These are phyloP conservation scores for Naganishia liquefaciens DNA, from an alignment of 1,284 basidiomycete species.

Conservation along the genomic window DNA sequence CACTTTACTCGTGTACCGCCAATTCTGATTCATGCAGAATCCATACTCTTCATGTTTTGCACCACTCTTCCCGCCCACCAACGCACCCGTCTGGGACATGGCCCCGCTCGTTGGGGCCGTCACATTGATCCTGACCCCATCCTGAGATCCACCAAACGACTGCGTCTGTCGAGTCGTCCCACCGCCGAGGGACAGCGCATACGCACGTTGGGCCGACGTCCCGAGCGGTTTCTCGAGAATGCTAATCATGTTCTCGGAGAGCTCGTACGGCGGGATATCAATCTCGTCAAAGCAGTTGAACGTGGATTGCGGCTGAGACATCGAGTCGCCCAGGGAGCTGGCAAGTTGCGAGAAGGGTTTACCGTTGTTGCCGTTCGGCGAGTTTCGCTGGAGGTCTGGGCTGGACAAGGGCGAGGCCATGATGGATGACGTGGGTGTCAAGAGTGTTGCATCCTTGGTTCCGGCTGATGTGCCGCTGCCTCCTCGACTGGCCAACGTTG, in stretches of 20 bases:
- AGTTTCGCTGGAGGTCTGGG: constrained; percentile 12
- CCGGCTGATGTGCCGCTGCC: constrained; percentile 5
- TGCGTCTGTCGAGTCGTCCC: background rate
- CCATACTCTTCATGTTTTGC: constrained; percentile 54
- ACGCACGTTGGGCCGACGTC: constrained; percentile 12
- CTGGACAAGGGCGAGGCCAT: constrained; percentile 19
- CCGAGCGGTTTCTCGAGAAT: constrained; percentile 32
- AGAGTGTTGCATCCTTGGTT: constrained; percentile 5
- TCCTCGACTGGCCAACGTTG: constrained; percentile 2
- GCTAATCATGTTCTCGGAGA: constrained; percentile 29
- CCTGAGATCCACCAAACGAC: constrained; percentile 1
- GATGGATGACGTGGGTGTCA: constrained; percentile 16
- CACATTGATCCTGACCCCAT: constrained; percentile 5
- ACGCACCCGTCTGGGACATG: constrained; percentile 14
- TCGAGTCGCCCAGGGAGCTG: constrained; percentile 9
- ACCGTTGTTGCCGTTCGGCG: background rate
- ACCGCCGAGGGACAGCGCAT: background rate
- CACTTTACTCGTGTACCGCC: constrained; percentile 52
- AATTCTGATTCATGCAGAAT: constrained; percentile 51
- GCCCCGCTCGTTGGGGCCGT: background rate
- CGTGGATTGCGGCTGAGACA: constrained; percentile 17
- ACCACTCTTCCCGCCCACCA: constrained; percentile 37
- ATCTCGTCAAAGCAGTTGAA: constrained; percentile 27
- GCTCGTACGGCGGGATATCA: constrained; percentile 16
- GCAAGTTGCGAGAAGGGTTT: constrained; percentile 1